These are phyloP conservation scores for Fusarium oligoseptatum DNA, from an alignment of 2,329 filamentous ascomycete genomes.

Conservation along the genomic window DNA sequence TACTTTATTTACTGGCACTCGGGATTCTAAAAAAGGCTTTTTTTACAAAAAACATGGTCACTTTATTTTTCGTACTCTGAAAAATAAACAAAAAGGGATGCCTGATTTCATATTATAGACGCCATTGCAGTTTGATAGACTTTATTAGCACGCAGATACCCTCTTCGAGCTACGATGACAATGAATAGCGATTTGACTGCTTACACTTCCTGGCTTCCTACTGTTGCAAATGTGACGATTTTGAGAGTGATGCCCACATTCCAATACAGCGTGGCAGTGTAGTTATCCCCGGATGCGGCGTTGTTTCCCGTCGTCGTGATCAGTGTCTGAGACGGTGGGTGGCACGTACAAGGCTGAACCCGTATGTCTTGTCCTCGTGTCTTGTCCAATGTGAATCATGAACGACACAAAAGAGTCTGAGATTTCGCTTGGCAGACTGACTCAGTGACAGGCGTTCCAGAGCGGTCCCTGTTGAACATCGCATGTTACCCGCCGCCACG, in stretches of 20 bases:
- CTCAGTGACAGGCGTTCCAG: neutral
- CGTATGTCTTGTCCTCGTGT: neutral
- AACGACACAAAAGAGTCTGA: neutral
- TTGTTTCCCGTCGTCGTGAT: neutral
- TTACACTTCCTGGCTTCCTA: neutral
- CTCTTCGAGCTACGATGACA: slow-evolving; percentile 46
- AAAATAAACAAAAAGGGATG: slow-evolving; percentile 34
- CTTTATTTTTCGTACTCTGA: neutral
- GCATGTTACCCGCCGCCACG: neutral
- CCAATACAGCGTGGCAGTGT: neutral
- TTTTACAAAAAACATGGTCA: slow-evolving; percentile 23
- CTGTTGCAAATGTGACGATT: neutral
- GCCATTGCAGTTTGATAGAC: slow-evolving; percentile 31
- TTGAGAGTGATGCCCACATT: neutral
- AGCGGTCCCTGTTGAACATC: neutral
- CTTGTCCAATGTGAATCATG: neutral
- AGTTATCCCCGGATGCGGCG: neutral
- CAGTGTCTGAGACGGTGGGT: neutral
- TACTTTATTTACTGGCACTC: slow-evolving; percentile 20
- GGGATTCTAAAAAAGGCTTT: slow-evolving; percentile 19
- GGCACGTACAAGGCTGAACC: neutral
- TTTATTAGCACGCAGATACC: slow-evolving; percentile 30
- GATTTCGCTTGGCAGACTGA: neutral
- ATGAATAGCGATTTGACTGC: slow-evolving; percentile 36
- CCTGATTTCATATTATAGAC: slow-evolving; percentile 15